A percentile compares a stretch with the other conserved stretches of the same genome.
phyloP scores from a whole-genome alignment of 2,329 filamentous ascomycete species.

The Arthrobotrys sphaeroides region DNA sequence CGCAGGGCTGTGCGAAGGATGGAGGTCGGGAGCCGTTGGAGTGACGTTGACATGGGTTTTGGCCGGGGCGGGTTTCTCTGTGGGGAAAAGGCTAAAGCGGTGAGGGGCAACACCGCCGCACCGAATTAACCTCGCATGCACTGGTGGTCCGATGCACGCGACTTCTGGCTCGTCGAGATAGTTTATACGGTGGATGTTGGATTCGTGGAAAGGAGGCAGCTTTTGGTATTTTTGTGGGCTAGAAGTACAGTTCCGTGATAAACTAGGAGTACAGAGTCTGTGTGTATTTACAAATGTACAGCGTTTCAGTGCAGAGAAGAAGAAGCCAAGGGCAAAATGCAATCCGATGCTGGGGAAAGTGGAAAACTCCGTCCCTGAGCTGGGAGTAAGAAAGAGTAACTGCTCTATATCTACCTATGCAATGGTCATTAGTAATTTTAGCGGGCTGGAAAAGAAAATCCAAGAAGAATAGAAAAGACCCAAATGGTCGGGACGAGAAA shows the following conservation, averaged over 20 bases:
- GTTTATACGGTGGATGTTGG: background rate
- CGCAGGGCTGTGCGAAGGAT: background rate
- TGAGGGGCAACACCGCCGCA: conserved; percentile 35
- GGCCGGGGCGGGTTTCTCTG: conserved; percentile 19
- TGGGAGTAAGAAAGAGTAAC: background rate
- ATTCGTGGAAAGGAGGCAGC: background rate
- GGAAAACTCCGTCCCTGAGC: conserved; percentile 30
- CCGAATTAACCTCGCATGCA: background rate
- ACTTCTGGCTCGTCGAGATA: background rate
- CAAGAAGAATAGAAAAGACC: background rate
- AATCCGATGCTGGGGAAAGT: conserved; percentile 1
- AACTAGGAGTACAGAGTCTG: background rate
- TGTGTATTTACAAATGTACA: conserved; percentile 29
- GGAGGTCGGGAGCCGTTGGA: conserved; percentile 2
- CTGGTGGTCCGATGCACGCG: conserved; percentile 17
- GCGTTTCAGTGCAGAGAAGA: background rate
- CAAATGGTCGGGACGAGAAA: background rate
- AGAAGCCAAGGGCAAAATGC: background rate
- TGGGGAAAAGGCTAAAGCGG: conserved; percentile 50
- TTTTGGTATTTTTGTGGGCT: conserved; percentile 19
- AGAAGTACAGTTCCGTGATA: conserved; percentile 29
- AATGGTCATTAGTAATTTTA: conserved; percentile 25
- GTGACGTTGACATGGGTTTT: conserved; percentile 37
- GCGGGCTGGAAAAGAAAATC: background rate
- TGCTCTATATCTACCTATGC: conserved; percentile 31